Conservation (phyloP, 805 yeast genomes). For the Metschnikowia corniflorae region DNA sequence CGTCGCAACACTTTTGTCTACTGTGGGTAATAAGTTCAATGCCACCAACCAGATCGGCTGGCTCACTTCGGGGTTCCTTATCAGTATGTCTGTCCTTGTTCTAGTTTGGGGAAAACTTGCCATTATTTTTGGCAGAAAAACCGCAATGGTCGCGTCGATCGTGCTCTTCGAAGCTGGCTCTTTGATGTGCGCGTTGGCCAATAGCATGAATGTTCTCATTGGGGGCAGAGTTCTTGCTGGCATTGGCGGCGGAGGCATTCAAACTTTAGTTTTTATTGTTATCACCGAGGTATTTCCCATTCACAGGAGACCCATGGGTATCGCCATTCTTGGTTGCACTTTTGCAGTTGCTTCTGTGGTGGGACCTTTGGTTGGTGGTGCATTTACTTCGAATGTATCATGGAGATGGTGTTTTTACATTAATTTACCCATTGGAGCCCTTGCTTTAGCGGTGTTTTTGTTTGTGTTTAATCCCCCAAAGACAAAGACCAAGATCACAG, state of each 20-base stretch:
- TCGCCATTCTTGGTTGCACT: constrained; percentile 19
- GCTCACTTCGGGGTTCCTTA: constrained; percentile 36
- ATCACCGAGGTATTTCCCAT: constrained; percentile 32
- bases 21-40: constrained; percentile 35
- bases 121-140: constrained; percentile 36
- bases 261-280: constrained; percentile 26
- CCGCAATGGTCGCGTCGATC: constrained; percentile 24
- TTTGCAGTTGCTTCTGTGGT: constrained; percentile 24
- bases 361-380: constrained; percentile 27
- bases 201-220: constrained; percentile 35
- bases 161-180: constrained; percentile 33
- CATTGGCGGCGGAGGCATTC: constrained; percentile 37
- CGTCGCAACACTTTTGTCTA: constrained; percentile 32
- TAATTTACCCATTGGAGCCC: constrained; percentile 25
- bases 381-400: constrained; percentile 22
- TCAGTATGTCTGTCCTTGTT: constrained; percentile 31
- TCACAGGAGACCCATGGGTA: constrained; percentile 23
- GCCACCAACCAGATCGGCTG: constrained; percentile 35
- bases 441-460: constrained; percentile 18
- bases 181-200: constrained; percentile 36
- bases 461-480: constrained; percentile 22
- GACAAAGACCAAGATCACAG: constrained; percentile 9
- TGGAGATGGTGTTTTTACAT: constrained; percentile 30
- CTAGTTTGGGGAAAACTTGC: constrained; percentile 38
- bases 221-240: constrained; percentile 41